These are phyloP conservation scores for Oryza rufipogon DNA, from an alignment of 176 grass and related monocot genomes.

Conservation along the genomic window DNA sequence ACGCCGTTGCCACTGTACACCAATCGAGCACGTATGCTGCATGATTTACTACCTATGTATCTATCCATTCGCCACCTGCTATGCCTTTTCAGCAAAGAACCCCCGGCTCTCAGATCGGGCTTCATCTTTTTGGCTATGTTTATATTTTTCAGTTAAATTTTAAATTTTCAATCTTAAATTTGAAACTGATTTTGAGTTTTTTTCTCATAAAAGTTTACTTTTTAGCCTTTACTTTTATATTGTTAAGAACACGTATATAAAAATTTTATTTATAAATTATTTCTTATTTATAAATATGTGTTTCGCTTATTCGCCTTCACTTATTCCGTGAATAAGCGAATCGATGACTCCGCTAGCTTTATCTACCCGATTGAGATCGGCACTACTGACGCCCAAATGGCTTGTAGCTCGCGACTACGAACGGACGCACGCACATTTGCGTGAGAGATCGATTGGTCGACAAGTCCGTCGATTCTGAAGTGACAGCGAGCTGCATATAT, in stretches of 20 bases:
- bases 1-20: background rate
- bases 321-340: too few relatives aligned
- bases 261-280: too few relatives aligned
- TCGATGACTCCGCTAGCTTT: too few relatives aligned
- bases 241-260: too few relatives aligned
- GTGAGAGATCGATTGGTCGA: background rate
- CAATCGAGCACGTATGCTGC: background rate
- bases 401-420: background rate
- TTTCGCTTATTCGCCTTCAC: too few relatives aligned
- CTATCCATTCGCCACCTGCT: background rate
- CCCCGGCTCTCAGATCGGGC: background rate
- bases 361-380: background rate
- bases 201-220: too few relatives aligned
- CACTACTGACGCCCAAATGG: slow-evolving; percentile 15
- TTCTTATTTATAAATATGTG: too few relatives aligned
- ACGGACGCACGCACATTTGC: background rate
- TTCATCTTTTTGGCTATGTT: too few relatives aligned
- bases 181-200: too few relatives aligned
- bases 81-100: slow-evolving; percentile 19
- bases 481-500: slow-evolving; percentile 38
- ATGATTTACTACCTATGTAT: background rate
- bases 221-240: too few relatives aligned
- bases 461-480: background rate
- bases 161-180: too few relatives aligned
- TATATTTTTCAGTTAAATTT: too few relatives aligned